Conservation (phyloP, 208 protist genomes). For the Leishmania mexicana region DNA sequence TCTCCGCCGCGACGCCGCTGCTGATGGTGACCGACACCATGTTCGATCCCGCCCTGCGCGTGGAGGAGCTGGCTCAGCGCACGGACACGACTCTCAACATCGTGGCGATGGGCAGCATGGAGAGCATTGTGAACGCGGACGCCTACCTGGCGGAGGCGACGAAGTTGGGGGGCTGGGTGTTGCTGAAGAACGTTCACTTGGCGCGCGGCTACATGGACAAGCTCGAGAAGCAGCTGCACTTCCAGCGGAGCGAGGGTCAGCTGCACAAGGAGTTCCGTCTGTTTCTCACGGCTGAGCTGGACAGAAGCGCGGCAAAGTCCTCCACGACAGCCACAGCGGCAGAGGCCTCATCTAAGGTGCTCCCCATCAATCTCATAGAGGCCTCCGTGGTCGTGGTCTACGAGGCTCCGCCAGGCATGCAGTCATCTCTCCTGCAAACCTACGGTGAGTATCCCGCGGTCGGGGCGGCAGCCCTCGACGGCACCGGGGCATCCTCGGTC, state of each 20-base stretch:
- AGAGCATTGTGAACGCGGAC: slow-evolving; percentile 94
- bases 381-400: slow-evolving; percentile 91
- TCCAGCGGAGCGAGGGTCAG: slow-evolving; percentile 53
- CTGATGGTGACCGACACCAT: slow-evolving; percentile 90
- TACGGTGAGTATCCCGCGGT: slow-evolving; percentile 46
- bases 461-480: background rate
- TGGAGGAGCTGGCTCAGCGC: slow-evolving; percentile 90
- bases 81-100: slow-evolving; percentile 51
- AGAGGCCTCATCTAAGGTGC: slow-evolving; percentile 14
- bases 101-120: slow-evolving; percentile 97
- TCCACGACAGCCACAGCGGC: background rate
- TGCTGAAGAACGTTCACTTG: slow-evolving; percentile 99
- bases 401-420: slow-evolving; percentile 96
- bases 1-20: slow-evolving; percentile 71
- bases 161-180: slow-evolving; percentile 93
- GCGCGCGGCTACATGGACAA: slow-evolving; percentile 92
- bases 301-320: slow-evolving; percentile 15
- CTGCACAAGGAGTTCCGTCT: slow-evolving; percentile 94
- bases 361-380: slow-evolving; percentile 83
- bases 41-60: slow-evolving; percentile 92
- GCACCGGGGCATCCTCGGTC: slow-evolving; percentile 1
- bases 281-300: slow-evolving; percentile 97
- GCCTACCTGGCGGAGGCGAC: slow-evolving; percentile 86
- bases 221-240: slow-evolving; percentile 97
- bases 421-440: slow-evolving; percentile 92